Evolutionary conservation across 2,329 filamentous ascomycete species (phyloP), one percentile per base, ranked within the genome.

Genomic region (Penicillium psychrosexuale): DNA sequence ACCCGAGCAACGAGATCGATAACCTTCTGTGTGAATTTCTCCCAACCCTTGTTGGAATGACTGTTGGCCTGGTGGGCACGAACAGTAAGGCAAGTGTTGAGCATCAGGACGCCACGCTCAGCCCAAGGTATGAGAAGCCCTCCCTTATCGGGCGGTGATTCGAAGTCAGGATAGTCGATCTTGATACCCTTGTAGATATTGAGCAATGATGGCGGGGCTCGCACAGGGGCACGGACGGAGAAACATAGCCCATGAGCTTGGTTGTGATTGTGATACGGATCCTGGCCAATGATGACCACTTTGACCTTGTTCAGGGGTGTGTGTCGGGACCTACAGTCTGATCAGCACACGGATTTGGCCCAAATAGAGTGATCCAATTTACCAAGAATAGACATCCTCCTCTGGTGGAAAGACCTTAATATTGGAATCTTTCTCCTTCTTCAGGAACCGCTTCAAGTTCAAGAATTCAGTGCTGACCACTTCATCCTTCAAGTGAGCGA

Each of bases 171-270:
- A 70, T 96, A 97, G 76, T 97, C 92, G 52, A 89, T 91, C 69
- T 88, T 86, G 53, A 99, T 84, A 11, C 86, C 88, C 40, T 82
- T 91, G 80, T 95, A 99, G 77, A 99, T 97, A 77, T 99, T 99
- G 66, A 85, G 84, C 15, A 99, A 85, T 1, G 91, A 96, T 0
- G 93, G 92, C 0, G 94, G 94, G 1, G 93, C 91, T 4, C 84
- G 84, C 0, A 91, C 96, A 0, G 94, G 94, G 3, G 93, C 87
- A 9, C 90, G 89, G 52, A 97, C 92, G 45, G 91, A 96, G 81
- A 99, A 99, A 71, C 90, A 93, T 56, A 99, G 86, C 40, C 94
- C 94, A 73, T 97, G 94, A 47, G 94, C 94, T 80, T 99, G 94
- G 74, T 95, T 95, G 72, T 85, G 74, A 72, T 96, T 96, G 78